Percentiles rank a stretch among this genome's conserved stretches.
phyloP scores from a whole-genome alignment of 768 basidiomycete species.

The Boletus sp. region DNA sequence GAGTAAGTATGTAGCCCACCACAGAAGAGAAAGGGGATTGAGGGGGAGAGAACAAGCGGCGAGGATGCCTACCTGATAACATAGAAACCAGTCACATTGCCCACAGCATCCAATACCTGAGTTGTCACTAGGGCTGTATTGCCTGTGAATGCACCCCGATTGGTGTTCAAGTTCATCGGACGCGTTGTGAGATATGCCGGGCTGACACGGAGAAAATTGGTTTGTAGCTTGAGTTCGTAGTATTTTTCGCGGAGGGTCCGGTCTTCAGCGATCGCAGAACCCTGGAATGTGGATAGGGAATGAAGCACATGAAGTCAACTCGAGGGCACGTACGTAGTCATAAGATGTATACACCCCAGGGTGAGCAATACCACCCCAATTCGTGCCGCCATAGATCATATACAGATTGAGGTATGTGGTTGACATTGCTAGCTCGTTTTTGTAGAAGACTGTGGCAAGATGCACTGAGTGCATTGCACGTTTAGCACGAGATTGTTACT shows the following conservation, averaged over 20 bases:
- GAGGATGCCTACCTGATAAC: constrained; percentile 28
- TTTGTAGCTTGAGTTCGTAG: constrained; percentile 52
- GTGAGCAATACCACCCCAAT: constrained; percentile 56
- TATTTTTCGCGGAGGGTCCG: constrained; percentile 52
- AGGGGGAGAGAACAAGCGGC: not conserved
- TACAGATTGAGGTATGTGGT: constrained; percentile 41
- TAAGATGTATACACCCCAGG: constrained; percentile 62
- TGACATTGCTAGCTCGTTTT: constrained; percentile 22
- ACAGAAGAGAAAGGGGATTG: not conserved
- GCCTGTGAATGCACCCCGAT: constrained; percentile 47
- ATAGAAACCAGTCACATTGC: constrained; percentile 47
- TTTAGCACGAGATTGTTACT: not conserved
- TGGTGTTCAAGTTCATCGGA: constrained; percentile 40
- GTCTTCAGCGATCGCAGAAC: constrained; percentile 50
- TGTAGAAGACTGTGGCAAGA: constrained; percentile 15
- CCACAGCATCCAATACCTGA: constrained; percentile 46
- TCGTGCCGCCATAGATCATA: constrained; percentile 64
- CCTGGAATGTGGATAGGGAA: constrained; percentile 29
- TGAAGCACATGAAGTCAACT: not conserved
- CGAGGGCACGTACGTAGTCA: constrained; percentile 44
- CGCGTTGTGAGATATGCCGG: constrained; percentile 49
- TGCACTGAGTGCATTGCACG: constrained; percentile 2
- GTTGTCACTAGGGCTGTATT: constrained; percentile 49
- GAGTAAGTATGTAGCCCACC: not conserved
- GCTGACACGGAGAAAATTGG: constrained; percentile 49